Evolutionary conservation across 2,329 filamentous ascomycete species (phyloP).

Genomic region (Verticillium dahliae): DNA sequence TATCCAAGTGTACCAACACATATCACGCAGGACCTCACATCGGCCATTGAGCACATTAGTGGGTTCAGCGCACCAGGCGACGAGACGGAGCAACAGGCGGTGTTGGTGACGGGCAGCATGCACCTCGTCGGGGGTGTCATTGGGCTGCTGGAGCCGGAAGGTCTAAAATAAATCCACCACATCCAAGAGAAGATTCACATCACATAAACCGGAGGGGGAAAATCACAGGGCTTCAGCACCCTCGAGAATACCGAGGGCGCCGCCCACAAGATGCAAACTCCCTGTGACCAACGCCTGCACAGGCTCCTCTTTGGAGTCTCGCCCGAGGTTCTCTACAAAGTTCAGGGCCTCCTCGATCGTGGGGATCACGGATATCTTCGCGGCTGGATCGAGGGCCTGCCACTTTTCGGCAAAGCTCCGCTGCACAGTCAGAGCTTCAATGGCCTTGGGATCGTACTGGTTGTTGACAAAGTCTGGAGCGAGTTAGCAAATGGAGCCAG

Average conservation of each 20-base stretch:
- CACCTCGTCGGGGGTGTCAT: slow-evolving; percentile 77
- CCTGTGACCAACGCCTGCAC: slow-evolving; percentile 49
- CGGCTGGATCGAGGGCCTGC: slow-evolving; percentile 37
- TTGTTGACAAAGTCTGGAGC: slow-evolving; percentile 48
- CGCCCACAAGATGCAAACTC: slow-evolving; percentile 57
- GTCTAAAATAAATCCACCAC: slow-evolving; percentile 14
- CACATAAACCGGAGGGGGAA: neutral
- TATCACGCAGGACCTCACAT: neutral
- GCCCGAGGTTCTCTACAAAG: slow-evolving; percentile 30
- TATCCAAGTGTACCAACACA: neutral
- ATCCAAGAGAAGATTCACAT: neutral
- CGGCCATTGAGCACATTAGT: neutral
- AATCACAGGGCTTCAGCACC: slow-evolving; percentile 30
- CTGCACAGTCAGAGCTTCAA: slow-evolving; percentile 46
- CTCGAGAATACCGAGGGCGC: slow-evolving; percentile 42
- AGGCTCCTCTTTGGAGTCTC: slow-evolving; percentile 21
- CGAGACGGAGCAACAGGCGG: slow-evolving; percentile 41
- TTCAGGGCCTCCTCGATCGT: slow-evolving; percentile 51
- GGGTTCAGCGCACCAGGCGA: neutral
- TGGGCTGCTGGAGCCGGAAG: slow-evolving; percentile 56
- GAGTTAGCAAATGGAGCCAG: slow-evolving; percentile 6
- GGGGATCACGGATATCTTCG: slow-evolving; percentile 37
- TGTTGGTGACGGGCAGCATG: slow-evolving; percentile 75
- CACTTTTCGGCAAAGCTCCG: slow-evolving; percentile 46
- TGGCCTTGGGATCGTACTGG: slow-evolving; percentile 43